A percentile compares a stretch with the other conserved stretches of the same genome.
Evolutionary conservation across 176 grass and related monocot genomes (phyloP).

Genomic region (Oryza officinalis): DNA sequence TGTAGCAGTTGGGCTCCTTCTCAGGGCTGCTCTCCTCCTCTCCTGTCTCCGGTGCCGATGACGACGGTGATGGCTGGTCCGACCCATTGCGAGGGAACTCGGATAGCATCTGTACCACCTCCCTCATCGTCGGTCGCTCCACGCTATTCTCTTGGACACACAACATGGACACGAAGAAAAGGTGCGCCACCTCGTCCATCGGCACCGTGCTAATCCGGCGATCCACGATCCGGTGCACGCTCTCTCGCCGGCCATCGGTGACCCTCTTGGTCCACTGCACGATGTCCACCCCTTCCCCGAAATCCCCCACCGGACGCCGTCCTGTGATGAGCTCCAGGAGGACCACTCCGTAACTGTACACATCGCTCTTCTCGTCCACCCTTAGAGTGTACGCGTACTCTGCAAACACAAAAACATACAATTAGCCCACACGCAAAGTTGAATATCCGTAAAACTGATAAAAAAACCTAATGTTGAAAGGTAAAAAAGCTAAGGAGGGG

Average conservation of each 20-base stretch:
- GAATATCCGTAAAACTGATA: background rate
- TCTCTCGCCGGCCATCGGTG: constrained; percentile 57
- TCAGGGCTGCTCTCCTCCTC: constrained; percentile 27
- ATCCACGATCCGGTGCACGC: constrained; percentile 53
- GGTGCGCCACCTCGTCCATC: constrained; percentile 67
- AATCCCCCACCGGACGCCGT: constrained; percentile 65
- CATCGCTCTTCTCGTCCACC: constrained; percentile 93
- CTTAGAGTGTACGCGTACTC: constrained; percentile 89
- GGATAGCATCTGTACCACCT: constrained; percentile 92
- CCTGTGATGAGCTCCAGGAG: constrained; percentile 87
- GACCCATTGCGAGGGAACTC: constrained; percentile 55
- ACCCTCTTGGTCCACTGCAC: constrained; percentile 82
- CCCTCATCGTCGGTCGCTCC: constrained; percentile 87
- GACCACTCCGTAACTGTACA: constrained; percentile 91
- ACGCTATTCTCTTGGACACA: constrained; percentile 94
- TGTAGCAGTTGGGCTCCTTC: constrained; percentile 67
- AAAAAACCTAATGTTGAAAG: background rate
- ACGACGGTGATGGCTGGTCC: constrained; percentile 39
- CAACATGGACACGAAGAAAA: constrained; percentile 88
- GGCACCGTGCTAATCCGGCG: constrained; percentile 50
- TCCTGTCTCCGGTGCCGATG: background rate
- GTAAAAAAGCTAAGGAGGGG: background rate
- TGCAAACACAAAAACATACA: background rate
- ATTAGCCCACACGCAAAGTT: background rate
- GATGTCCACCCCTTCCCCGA: constrained; percentile 88